phyloP scores from a whole-genome alignment of 2,329 filamentous ascomycete species.

The Colletotrichum sp. region DNA sequence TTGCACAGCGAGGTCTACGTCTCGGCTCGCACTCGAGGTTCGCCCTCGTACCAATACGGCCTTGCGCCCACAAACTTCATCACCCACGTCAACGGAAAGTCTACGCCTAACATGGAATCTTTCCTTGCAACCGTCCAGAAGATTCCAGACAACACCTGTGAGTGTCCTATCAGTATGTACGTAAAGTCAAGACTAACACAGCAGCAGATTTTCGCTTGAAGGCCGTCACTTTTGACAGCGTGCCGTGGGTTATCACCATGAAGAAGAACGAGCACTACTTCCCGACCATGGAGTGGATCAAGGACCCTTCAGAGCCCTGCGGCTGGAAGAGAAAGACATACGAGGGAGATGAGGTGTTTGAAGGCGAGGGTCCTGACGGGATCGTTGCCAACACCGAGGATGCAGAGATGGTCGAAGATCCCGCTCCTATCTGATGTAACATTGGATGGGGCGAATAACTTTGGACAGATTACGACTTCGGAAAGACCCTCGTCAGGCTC shows the following conservation, averaged over 20 bases:
- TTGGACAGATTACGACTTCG: neutral
- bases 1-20: constrained; percentile 97
- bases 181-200: constrained; percentile 16
- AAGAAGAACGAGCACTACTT: constrained; percentile 99
- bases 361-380: constrained; percentile 60
- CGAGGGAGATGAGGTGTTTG: constrained; percentile 56
- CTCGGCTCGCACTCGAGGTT: constrained; percentile 82
- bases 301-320: constrained; percentile 61
- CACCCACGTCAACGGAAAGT: constrained; percentile 89
- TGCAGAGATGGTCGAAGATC: constrained; percentile 44
- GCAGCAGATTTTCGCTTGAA: constrained; percentile 86
- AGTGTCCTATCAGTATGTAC: constrained; percentile 30
- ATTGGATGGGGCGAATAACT: neutral
- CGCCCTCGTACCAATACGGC: constrained; percentile 86
- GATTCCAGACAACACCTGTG: constrained; percentile 94
- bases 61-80: constrained; percentile 97
- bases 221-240: constrained; percentile 98
- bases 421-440: neutral
- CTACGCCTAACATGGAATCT: constrained; percentile 79
- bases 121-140: constrained; percentile 84
- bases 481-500: neutral
- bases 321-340: constrained; percentile 70
- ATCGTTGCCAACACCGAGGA: constrained; percentile 45
- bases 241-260: constrained; percentile 99
- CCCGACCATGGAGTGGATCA: constrained; percentile 73